Percentiles rank a stretch among this genome's conserved stretches.
These are phyloP conservation scores for Phytophthora sojae DNA, from an alignment of 352 stramenopile species.

Conservation along the genomic window DNA sequence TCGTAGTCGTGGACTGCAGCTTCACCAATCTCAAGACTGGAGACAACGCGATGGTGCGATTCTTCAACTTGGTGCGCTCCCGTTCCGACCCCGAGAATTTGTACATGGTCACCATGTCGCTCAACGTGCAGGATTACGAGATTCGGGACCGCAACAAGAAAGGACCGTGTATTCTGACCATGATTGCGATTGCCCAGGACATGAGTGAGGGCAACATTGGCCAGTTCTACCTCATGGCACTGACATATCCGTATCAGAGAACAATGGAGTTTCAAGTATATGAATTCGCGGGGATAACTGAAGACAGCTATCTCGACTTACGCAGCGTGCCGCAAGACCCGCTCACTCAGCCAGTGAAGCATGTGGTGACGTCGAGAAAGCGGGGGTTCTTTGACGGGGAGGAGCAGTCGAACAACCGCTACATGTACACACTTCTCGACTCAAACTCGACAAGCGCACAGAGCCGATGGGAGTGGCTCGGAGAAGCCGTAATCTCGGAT, in stretches of 20 bases:
- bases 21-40: constrained; percentile 33
- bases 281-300: constrained; percentile 29
- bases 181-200: constrained; percentile 33
- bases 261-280: constrained; percentile 43
- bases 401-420: constrained; percentile 42
- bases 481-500: constrained; percentile 33
- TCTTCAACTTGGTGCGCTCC: constrained; percentile 45
- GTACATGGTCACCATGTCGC: constrained; percentile 30
- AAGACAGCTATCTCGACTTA: constrained; percentile 30
- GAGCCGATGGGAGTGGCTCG: constrained; percentile 26
- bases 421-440: constrained; percentile 35
- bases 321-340: constrained; percentile 17
- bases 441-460: constrained; percentile 17
- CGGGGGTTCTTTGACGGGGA: constrained; percentile 42
- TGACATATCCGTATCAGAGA: constrained; percentile 39
- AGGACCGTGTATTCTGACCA: constrained; percentile 29
- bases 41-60: constrained; percentile 20
- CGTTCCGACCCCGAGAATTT: constrained; percentile 13
- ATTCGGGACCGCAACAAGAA: constrained; percentile 29
- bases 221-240: constrained; percentile 34
- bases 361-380: constrained; percentile 31
- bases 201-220: constrained; percentile 16
- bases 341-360: constrained; percentile 26
- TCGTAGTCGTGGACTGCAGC: constrained; percentile 52
- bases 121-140: constrained; percentile 47